phyloP scores from a whole-genome alignment of 306 rosid genomes.

The Adenanthera pavonina region DNA sequence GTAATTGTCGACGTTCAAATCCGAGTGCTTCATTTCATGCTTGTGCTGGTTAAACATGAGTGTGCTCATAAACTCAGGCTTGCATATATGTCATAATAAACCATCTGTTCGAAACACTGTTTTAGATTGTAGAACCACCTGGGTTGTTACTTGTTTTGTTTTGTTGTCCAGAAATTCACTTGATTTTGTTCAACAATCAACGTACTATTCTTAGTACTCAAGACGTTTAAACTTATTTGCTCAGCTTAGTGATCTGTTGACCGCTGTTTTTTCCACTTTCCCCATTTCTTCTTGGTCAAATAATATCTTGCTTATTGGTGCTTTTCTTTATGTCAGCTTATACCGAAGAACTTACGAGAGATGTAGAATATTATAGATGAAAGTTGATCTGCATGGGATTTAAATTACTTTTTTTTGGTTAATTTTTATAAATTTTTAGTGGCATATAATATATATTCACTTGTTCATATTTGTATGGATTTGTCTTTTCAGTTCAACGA shows the following conservation, averaged over 20 bases:
- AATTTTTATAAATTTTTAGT: not conserved
- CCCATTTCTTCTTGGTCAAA: not conserved
- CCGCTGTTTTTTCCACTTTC: not conserved
- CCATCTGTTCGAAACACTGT: not conserved
- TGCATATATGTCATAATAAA: not conserved
- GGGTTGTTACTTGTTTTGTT: not conserved
- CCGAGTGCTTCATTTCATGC: not conserved
- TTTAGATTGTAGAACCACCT: not conserved
- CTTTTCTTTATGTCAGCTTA: not conserved
- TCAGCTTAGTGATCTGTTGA: not conserved
- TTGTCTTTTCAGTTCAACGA: not conserved
- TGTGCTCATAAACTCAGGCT: not conserved
- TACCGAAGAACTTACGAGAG: not conserved
- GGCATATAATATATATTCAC: not conserved
- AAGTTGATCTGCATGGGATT: not conserved
- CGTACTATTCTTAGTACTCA: not conserved
- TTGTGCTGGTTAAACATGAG: not conserved
- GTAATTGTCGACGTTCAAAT: not conserved
- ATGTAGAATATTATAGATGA: not conserved
- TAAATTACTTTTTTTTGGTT: not conserved
- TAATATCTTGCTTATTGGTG: not conserved
- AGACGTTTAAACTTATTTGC: not conserved
- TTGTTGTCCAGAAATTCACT: slow-evolving; percentile 1
- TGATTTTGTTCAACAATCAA: not conserved
- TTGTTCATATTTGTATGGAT: not conserved